These are phyloP conservation scores for Russula abietina DNA, from an alignment of 768 basidiomycete species.

Conservation along the genomic window DNA sequence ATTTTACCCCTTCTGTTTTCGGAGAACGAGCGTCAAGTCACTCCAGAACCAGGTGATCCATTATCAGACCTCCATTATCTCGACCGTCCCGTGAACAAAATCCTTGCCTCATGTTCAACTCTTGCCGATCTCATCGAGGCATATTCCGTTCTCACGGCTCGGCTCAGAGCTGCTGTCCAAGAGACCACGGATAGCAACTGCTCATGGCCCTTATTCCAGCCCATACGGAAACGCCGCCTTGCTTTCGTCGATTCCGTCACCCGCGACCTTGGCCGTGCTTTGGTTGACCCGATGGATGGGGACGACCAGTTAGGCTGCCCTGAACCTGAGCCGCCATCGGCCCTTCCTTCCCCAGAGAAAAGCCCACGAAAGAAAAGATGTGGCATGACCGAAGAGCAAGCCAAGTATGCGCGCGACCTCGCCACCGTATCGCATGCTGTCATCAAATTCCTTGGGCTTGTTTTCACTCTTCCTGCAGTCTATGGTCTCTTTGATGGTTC, in stretches of 20 bases:
- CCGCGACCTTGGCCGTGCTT: conserved; percentile 60
- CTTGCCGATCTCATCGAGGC: conserved; percentile 63
- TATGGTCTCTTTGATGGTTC: conserved; percentile 58
- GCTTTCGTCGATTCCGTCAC: conserved; percentile 53
- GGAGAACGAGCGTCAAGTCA: conserved; percentile 50
- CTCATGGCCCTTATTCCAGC: conserved; percentile 68
- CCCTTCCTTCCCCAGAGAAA: conserved; percentile 61
- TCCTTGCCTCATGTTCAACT: conserved; percentile 45
- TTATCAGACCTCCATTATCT: conserved; percentile 60
- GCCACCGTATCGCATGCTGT: conserved; percentile 68
- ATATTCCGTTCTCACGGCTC: conserved; percentile 62
- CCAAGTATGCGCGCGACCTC: conserved; percentile 73
- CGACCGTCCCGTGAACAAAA: conserved; percentile 53
- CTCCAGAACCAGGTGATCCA: conserved; percentile 73
- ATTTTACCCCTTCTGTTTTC: conserved; percentile 36
- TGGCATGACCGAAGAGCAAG: conserved; percentile 72
- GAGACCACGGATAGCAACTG: conserved; percentile 48
- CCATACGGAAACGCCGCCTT: conserved; percentile 49
- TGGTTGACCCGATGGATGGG: conserved; percentile 47
- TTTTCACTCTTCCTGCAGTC: conserved; percentile 56
- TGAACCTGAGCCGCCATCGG: conserved; percentile 11
- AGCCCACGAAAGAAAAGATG: conserved; percentile 58
- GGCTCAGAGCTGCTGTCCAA: conserved; percentile 46
- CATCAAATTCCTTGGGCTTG: conserved; percentile 54
- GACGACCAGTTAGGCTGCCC: conserved; percentile 7